phyloP scores from a whole-genome alignment of 192 early-diverging fungal genomes.

The Jimgerdemannia flammicorona region DNA sequence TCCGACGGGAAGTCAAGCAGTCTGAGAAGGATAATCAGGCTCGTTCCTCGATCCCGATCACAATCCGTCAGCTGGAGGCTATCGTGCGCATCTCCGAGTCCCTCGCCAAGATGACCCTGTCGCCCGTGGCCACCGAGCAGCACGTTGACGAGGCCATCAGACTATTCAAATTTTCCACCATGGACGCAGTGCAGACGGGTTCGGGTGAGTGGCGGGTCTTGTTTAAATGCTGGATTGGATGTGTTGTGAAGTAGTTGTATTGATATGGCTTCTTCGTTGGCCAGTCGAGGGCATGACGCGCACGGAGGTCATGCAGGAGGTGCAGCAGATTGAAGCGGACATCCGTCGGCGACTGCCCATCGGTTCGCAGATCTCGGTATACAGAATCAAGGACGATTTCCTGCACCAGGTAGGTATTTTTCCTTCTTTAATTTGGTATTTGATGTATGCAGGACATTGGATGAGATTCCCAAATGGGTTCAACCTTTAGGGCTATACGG shows the following conservation, averaged over 20 bases:
- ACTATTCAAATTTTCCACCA: conserved; percentile 95
- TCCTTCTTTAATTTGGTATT: background rate
- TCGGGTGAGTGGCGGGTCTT: conserved; percentile 46
- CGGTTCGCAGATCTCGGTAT: conserved; percentile 68
- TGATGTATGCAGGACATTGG: background rate
- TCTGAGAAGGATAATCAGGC: conserved; percentile 69
- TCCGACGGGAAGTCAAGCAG: conserved; percentile 79
- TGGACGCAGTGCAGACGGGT: conserved; percentile 93
- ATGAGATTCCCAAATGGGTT: conserved; percentile 1
- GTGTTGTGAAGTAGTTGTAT: background rate
- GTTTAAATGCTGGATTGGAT: too few species aligned
- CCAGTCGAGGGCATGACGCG: conserved; percentile 78
- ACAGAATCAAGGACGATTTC: conserved; percentile 46
- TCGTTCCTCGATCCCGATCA: conserved; percentile 92
- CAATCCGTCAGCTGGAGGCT: conserved; percentile 96
- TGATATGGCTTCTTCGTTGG: background rate
- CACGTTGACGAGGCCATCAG: conserved; percentile 98
- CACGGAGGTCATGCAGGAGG: conserved; percentile 66
- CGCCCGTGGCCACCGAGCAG: conserved; percentile 74
- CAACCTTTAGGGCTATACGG: conserved; percentile 32
- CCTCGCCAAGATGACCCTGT: conserved; percentile 91
- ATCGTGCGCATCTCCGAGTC: conserved; percentile 98
- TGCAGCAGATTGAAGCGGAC: conserved; percentile 77
- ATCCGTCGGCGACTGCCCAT: conserved; percentile 85
- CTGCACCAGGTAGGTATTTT: conserved; percentile 28